phyloP scores from a whole-genome alignment of 2,329 filamentous ascomycete species.

The Aspergillus hiratsukae region DNA sequence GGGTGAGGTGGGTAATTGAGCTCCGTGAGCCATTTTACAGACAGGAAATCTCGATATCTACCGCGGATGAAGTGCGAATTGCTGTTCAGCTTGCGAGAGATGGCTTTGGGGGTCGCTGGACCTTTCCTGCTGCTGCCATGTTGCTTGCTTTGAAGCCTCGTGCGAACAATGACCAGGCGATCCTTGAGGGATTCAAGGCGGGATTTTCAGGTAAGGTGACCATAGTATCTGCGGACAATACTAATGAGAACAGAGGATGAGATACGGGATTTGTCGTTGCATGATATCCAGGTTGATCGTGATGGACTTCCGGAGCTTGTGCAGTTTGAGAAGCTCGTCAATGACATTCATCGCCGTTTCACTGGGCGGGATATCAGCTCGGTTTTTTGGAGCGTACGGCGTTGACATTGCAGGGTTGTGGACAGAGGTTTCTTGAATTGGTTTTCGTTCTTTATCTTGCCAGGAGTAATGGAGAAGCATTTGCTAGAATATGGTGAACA shows the following conservation, averaged over 20 bases:
- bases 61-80: not conserved
- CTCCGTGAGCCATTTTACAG: not conserved
- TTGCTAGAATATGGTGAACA: no score
- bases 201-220: not conserved
- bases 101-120: constrained; percentile 4
- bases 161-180: not conserved
- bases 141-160: constrained; percentile 5
- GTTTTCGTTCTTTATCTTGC: no score
- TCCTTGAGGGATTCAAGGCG: not conserved
- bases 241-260: not conserved
- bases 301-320: not conserved
- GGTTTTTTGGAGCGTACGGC: no score
- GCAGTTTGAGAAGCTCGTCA: not conserved
- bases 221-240: not conserved
- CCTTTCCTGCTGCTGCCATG: constrained; percentile 5
- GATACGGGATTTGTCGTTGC: not conserved
- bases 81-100: constrained; percentile 1
- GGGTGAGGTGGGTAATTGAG: constrained; percentile 2
- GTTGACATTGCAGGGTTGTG: no score
- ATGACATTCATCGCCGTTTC: not conserved
- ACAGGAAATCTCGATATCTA: not conserved
- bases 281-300: not conserved
- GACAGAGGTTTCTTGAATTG: no score
- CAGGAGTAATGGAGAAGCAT: no score
- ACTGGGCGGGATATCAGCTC: not conserved